These are phyloP conservation scores for Neltuma alba DNA, from an alignment of 306 rosid genomes.

Conservation along the genomic window DNA sequence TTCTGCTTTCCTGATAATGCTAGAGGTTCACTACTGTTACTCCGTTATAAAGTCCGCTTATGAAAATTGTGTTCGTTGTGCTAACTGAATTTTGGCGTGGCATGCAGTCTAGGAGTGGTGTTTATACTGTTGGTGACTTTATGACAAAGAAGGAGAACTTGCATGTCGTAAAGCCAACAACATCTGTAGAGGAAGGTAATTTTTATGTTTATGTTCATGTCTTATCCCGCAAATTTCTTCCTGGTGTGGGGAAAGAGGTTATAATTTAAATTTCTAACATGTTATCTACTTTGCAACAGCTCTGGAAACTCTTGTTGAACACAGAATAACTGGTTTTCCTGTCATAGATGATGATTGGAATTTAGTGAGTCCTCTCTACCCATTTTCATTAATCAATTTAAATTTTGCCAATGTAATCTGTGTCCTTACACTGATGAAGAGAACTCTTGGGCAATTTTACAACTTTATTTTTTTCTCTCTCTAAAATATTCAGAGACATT, in stretches of 20 bases:
- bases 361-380: constrained; percentile 58
- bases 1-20: background rate
- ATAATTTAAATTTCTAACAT: constrained; percentile 36
- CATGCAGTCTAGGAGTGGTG: constrained; percentile 67
- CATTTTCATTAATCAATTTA: constrained; percentile 3
- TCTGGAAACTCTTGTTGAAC: constrained; percentile 80
- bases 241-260: background rate
- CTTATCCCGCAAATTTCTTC: background rate
- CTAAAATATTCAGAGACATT: background rate
- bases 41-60: background rate
- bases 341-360: constrained; percentile 90
- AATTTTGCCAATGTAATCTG: constrained; percentile 4
- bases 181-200: constrained; percentile 91
- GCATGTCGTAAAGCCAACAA: constrained; percentile 81
- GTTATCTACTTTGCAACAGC: constrained; percentile 61
- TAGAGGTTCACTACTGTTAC: background rate
- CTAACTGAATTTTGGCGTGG: constrained; percentile 28
- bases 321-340: constrained; percentile 97
- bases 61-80: constrained; percentile 5
- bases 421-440: constrained; percentile 10
- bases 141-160: constrained; percentile 82
- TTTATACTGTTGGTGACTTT: constrained; percentile 86
- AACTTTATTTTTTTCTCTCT: constrained; percentile 8
- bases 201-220: constrained; percentile 3
- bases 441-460: constrained; percentile 3